Conservation (phyloP, 129 eudicot species). For the Arctium lappa region DNA sequence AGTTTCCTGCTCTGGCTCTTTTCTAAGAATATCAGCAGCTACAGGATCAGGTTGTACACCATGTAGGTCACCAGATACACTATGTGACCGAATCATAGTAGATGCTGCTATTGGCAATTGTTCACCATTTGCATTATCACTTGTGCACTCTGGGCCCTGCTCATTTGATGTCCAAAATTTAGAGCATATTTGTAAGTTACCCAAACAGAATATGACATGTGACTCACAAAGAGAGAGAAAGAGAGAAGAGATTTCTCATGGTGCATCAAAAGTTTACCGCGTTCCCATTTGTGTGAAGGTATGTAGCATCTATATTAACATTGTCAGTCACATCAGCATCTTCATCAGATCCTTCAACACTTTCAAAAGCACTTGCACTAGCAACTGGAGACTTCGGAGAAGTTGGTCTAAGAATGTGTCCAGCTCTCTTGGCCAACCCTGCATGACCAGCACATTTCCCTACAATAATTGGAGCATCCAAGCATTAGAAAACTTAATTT, state of each 20-base stretch:
- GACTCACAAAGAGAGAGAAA: neutral
- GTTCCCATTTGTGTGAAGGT: slow-evolving; percentile 62
- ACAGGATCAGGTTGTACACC: slow-evolving; percentile 97
- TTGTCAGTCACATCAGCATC: slow-evolving; percentile 54
- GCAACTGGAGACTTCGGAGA: slow-evolving; percentile 93
- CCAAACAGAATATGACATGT: neutral
- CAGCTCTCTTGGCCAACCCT: slow-evolving; percentile 41
- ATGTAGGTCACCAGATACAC: slow-evolving; percentile 88
- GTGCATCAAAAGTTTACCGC: slow-evolving; percentile 39
- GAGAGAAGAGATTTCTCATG: neutral
- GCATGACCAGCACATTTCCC: slow-evolving; percentile 46
- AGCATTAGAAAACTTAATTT: neutral
- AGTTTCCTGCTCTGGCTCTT: slow-evolving; percentile 98
- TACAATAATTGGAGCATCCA: slow-evolving; percentile 19
- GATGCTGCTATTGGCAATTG: slow-evolving; percentile 53
- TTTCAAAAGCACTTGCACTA: slow-evolving; percentile 83
- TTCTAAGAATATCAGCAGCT: slow-evolving; percentile 95
- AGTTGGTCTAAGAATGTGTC: slow-evolving; percentile 59
- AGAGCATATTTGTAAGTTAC: neutral
- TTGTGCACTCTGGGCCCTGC: slow-evolving; percentile 44
- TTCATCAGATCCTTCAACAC: slow-evolving; percentile 82
- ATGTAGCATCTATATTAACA: slow-evolving; percentile 42
- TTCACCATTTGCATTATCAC: slow-evolving; percentile 52
- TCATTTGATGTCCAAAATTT: slow-evolving; percentile 8
- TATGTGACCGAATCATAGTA: slow-evolving; percentile 82